A percentile compares a stretch with the other conserved stretches of the same genome.
These are phyloP conservation scores for Colletotrichum sp. DNA, from an alignment of 2,329 filamentous ascomycete genomes.

Conservation along the genomic window DNA sequence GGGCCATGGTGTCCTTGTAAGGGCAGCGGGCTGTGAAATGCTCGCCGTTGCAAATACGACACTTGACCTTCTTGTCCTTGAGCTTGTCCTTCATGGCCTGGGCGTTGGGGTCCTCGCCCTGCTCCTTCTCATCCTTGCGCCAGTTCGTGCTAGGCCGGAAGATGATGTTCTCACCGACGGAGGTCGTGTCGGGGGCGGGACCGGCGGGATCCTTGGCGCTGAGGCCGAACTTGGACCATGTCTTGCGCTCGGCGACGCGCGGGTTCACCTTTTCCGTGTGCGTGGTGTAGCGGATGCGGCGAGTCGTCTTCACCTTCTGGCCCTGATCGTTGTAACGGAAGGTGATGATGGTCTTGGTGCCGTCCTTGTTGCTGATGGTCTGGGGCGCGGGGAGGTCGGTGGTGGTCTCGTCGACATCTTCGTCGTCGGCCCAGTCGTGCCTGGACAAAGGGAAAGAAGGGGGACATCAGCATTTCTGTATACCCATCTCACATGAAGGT, in stretches of 20 bases:
- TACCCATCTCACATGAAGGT: background rate
- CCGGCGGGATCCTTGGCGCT: conserved; percentile 85
- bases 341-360: conserved; percentile 93
- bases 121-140: conserved; percentile 87
- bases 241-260: conserved; percentile 91
- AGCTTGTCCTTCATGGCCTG: conserved; percentile 81
- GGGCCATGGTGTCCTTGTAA: conserved; percentile 99
- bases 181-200: conserved; percentile 88
- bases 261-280: conserved; percentile 96
- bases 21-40: conserved; percentile 99
- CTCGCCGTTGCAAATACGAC: conserved; percentile 97
- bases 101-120: conserved; percentile 75
- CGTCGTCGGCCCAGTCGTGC: conserved; percentile 94
- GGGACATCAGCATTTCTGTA: background rate
- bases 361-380: conserved; percentile 96
- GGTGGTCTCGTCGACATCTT: conserved; percentile 79
- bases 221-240: conserved; percentile 90
- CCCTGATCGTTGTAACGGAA: conserved; percentile 91
- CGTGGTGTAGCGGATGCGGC: conserved; percentile 90
- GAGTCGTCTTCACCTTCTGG: conserved; percentile 96
- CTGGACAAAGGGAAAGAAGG: conserved; percentile 29
- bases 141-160: conserved; percentile 94
- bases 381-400: conserved; percentile 80
- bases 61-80: conserved; percentile 99
- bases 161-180: conserved; percentile 96